Base-by-base conservation (phyloP, 2,329 filamentous ascomycete species). In the Xylaria sp. region DNA sequence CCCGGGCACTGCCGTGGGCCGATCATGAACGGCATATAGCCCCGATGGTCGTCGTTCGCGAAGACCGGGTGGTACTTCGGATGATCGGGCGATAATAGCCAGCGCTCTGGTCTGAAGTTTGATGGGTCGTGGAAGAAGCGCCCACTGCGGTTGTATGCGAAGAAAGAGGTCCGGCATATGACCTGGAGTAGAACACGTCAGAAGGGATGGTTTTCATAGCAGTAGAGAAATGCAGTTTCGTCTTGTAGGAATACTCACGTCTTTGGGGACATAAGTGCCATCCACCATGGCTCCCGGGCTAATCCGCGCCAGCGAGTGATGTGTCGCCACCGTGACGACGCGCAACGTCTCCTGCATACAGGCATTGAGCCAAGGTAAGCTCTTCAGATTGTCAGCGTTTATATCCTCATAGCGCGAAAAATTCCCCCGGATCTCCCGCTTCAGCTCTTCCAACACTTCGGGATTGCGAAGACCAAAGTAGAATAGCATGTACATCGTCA, bases 301-400 rank as follows among this genome's bases (percentile, higher is more conserved):
- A 3, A 74, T 71, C 0, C 75, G 74, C 25, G 56, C 68, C 29
- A 60, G 17, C 20, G 61, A 70, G 54, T 3, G 68, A 67, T 17
- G 44, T 68, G 10, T 74, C n/a, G 25, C 42, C n/a, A 33, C 25
- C n/a, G 57, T 25, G 1, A 76, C 73, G 75, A 79, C 61, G n/a
- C 79, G 73, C 1, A 81, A 71, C 2, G 71, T 71, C 66, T 81
- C 80, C n/a, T 76, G 55, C 1, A 81, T 69, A 22, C 77, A 76
- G 3, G 79, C 79, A 39, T 75, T 65, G 10, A 81, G 72, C 25
- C 33, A 60, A 36, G 17, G 29, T 15, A 60, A 81, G 80, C 6
- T 70, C 58, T 4, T 78, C 62, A 6, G 76, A 66, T 13, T 65
- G 65, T 54, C 53, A 7, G 63, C 20, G 1, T 69, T 77, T 42